phyloP scores from a whole-genome alignment of 352 stramenopile genomes.

The Phytophthora tentaculata region DNA sequence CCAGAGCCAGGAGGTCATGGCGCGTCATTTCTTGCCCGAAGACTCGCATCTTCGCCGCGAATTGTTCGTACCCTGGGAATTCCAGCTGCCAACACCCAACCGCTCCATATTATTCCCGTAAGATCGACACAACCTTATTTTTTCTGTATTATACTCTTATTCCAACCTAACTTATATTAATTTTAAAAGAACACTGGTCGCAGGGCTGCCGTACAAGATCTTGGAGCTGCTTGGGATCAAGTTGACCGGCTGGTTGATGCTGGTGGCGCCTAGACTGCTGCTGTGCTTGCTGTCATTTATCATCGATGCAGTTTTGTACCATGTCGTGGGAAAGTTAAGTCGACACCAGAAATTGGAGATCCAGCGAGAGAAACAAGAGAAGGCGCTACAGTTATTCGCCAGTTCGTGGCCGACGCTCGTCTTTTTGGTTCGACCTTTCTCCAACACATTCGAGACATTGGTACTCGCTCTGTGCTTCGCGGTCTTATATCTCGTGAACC shows the following conservation, averaged over 20 bases:
- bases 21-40: slow-evolving; percentile 48
- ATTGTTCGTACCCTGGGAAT: slow-evolving; percentile 83
- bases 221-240: slow-evolving; percentile 46
- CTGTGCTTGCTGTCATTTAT: slow-evolving; percentile 68
- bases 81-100: slow-evolving; percentile 60
- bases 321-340: slow-evolving; percentile 43
- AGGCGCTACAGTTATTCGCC: slow-evolving; percentile 56
- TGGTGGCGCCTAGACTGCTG: slow-evolving; percentile 63
- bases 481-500: slow-evolving; percentile 54
- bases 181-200: slow-evolving; percentile 51
- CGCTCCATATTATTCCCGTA: slow-evolving; percentile 84
- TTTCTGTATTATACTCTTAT: slow-evolving; percentile 10
- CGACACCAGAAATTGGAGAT: slow-evolving; percentile 21
- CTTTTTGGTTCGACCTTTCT: slow-evolving; percentile 79
- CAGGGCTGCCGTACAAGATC: slow-evolving; percentile 56
- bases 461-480: slow-evolving; percentile 64
- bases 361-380: slow-evolving; percentile 32
- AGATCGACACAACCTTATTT: neutral
- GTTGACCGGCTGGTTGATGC: slow-evolving; percentile 49
- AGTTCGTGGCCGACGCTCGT: slow-evolving; percentile 76
- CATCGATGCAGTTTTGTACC: slow-evolving; percentile 58
- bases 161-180: neutral
- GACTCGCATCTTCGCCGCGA: slow-evolving; percentile 27
- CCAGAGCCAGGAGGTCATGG: slow-evolving; percentile 88
- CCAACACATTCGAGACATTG: slow-evolving; percentile 79